Base-by-base conservation (phyloP, 1,284 basidiomycete species). In the Xerocomus nothofagi region DNA sequence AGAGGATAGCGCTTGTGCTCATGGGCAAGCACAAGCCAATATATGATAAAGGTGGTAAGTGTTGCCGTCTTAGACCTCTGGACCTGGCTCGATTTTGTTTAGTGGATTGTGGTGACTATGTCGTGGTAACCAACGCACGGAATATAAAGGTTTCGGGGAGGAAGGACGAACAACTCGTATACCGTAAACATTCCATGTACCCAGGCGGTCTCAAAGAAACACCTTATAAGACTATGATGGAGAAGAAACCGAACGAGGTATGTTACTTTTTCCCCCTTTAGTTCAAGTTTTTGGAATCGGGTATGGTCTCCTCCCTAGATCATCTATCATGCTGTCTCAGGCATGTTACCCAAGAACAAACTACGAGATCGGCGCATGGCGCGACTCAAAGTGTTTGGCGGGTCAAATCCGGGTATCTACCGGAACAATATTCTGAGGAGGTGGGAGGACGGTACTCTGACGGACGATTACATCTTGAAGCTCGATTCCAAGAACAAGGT, bases 11-110 rank as follows among this genome's bases (percentile, higher is more conserved):
- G 0, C 82, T 91, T 50, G 91, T 93, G 23, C 79, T 99, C 48
- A 98, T 98, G 95, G 97, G 97, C 67, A 99, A 99, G 75, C 93
- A 99, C 72, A 99, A 99, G 70, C 96, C 97, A 17, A 92, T 97
- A 44, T 98, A 93, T 62, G 93, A 98, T 71, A 93, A 91, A 20
- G 80, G 86, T 59, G 83, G 93, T 93, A 59, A 54, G 84, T 73
- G 4, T 39, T n/a, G 5, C 44, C 0, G 4, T 17, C 9, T 24
- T 8, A 38, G 38, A 10, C 24, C 32, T 34, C 12, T 24, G 4
- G 39, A 10, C 18, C 23, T 40, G 33, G 27, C n/a, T 39, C 29
- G 26, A 33, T 36, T 10, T 14, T 38, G 26, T 39, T 0, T 53
- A 95, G 94, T 88, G 56, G 94, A 97, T 70, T 93, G 92, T 48